A percentile compares a stretch with the other conserved stretches of the same genome.
Conservation (phyloP, 176 grass and related monocot species). For the Aegilops bicornis region DNA sequence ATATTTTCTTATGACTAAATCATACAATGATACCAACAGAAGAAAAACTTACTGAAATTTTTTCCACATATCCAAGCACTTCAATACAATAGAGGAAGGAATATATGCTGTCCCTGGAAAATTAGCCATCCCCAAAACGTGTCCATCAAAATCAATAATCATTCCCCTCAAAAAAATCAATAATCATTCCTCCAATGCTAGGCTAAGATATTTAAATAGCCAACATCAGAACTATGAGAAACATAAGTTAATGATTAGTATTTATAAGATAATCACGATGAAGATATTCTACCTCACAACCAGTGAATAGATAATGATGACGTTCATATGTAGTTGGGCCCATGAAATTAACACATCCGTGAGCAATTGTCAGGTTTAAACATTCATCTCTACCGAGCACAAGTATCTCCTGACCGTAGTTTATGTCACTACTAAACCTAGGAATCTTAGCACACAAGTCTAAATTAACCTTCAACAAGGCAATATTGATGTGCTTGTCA, state of each 20-base stretch:
- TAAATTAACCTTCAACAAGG: not conserved
- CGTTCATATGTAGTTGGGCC: not conserved
- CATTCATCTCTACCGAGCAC: not conserved
- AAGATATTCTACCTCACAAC: not conserved
- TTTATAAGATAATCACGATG: not conserved
- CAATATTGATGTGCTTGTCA: not conserved
- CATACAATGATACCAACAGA: too few relatives aligned
- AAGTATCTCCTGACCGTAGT: not conserved
- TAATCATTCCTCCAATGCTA: not conserved
- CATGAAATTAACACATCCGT: not conserved
- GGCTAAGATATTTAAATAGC: not conserved
- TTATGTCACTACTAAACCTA: not conserved
- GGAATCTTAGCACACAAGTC: not conserved
- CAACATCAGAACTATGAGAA: not conserved
- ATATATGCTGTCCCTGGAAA: not conserved
- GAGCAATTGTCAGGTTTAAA: not conserved
- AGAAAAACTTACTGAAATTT: not conserved
- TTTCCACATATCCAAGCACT: not conserved
- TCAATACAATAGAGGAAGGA: not conserved
- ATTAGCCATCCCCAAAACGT: not conserved
- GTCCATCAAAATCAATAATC: not conserved
- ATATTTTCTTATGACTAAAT: too few relatives aligned
- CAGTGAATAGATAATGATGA: not conserved
- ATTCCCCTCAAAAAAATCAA: too few relatives aligned
- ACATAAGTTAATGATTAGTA: not conserved